Base-by-base conservation (phyloP, 306 rosid genomes). In the Dryas alaskensis region DNA sequence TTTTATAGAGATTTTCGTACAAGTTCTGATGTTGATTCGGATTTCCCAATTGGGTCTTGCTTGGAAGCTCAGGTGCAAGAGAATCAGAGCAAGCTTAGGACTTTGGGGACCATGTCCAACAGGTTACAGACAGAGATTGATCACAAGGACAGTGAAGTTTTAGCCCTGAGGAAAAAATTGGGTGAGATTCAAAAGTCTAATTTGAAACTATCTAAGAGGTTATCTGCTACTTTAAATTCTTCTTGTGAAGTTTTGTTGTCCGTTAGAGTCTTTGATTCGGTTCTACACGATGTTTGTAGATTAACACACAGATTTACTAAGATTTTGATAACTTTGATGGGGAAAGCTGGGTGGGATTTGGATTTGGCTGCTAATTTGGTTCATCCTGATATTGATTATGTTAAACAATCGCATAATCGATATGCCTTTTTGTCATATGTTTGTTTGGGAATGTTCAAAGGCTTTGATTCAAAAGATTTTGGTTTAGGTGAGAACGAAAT, bases 331-430 rank as follows among this genome's bases (percentile, higher is more conserved):
- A 86, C 86, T 73, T 88, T 94, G 86, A 94, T 94, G 97, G 89
- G 81, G 75, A 89, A 92, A 81, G 92, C 96, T 5, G 89, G 90
- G 65, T 94, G 99, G 99, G 92, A 94, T 84, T 86, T 92, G 86
- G 91, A 85, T 82, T 85, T 92, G 73, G 97, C 88, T 5, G 90
- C 96, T 1, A 84, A 82, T 63, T 82, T 87, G 3, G 95, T 92
- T 76, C 86, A 94, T 79, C 88, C 91, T 0, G 73, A 79, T 67
- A 78, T 92, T 80, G 88, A 59, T n/a, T 94, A 87, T 81, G 82
- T 83, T 2, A 94, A 94, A 74, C 83, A 84, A 63, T 85, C 89
- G 17, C 96, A 94, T 60, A 87, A 84, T 58, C 90, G 85, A 27
- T 92, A 87, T 79, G 97, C 99, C 0, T 80, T 92, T 54, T 77